Base-by-base conservation (phyloP, 768 basidiomycete genomes). In the Leccinum variicolor region DNA sequence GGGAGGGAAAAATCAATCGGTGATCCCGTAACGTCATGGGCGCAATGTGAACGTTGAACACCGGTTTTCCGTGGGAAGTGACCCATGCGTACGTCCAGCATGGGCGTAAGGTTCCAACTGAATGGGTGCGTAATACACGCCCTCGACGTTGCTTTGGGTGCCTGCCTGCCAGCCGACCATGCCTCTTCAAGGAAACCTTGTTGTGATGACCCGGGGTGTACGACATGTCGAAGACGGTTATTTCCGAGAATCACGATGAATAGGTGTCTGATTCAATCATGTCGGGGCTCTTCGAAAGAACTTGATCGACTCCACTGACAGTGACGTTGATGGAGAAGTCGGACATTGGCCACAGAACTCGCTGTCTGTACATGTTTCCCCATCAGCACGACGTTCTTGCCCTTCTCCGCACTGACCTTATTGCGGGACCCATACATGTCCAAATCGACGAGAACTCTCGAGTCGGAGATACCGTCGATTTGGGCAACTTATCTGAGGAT, bases 31-130 rank as follows among this genome's bases (percentile, higher is more conserved):
- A 57, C 26, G 52, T 59, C 48, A 48, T 4, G 8, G 47, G 36
- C 46, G 28, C 33, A 50, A 25, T 26, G 33, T 15, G 0, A 31
- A 29, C 28, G 28, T 29, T 29, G 28, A 29, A 52, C 74, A 76
- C 2, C 75, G 75, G 31, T 81, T 71, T 4, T 82, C 83, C 15
- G 81, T 77, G 5, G 82, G 41, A 43, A 43, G 31, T 43, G n/a
- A 41, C 39, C 31, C 39, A 41, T 41, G 19, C 19, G 19, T 19
- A 13, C 5, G 41, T 41, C 39, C 39, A 41, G 9, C 39, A n/a
- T 10, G 75, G 1, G 81, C 84, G 65, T 85, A 86, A 8, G 69
- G 69, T 65, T 86, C 82, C 3, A 84, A 70, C 80, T 81, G 86
- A 61, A 84, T 19, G 83, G 19, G 79, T 83, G 64, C 85, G 85